phyloP scores from a whole-genome alignment of 2,329 filamentous ascomycete genomes.

The Penicillium sp. region DNA sequence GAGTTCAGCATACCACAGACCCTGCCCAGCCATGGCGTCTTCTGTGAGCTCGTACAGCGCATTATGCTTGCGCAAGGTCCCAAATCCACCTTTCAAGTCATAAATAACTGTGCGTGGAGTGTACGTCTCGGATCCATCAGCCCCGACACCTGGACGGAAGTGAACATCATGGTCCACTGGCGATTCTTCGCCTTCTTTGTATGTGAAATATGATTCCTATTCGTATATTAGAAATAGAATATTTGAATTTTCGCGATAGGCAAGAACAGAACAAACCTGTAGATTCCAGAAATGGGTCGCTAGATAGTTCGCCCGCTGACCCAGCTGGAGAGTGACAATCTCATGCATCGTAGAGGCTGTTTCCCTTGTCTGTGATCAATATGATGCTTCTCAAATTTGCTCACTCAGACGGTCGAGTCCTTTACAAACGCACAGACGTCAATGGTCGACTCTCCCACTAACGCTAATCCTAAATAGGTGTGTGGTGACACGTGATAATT shows the following conservation, averaged over 20 bases:
- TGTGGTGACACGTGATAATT: slow-evolving; percentile 27
- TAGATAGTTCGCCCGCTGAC: slow-evolving; percentile 88
- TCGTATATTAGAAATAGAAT: slow-evolving; percentile 16
- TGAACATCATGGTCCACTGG: slow-evolving; percentile 82
- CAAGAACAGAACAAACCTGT: slow-evolving; percentile 66
- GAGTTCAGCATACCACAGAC: slow-evolving; percentile 49
- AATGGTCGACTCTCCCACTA: slow-evolving; percentile 7
- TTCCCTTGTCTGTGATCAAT: slow-evolving; percentile 6
- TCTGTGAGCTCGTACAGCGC: slow-evolving; percentile 72
- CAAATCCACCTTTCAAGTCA: slow-evolving; percentile 92
- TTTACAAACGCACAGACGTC: slow-evolving; percentile 24
- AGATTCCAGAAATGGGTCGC: slow-evolving; percentile 98
- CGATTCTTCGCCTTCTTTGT: slow-evolving; percentile 67
- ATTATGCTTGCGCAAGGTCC: slow-evolving; percentile 83
- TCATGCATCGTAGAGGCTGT: slow-evolving; percentile 72
- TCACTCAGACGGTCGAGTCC: background rate
- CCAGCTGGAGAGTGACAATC: slow-evolving; percentile 90
- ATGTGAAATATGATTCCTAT: slow-evolving; percentile 97
- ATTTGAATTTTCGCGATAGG: background rate
- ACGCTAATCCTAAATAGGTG: slow-evolving; percentile 12
- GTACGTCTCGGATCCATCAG: slow-evolving; percentile 86
- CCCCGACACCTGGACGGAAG: slow-evolving; percentile 80
- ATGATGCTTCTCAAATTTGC: slow-evolving; percentile 10
- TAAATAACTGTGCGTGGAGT: slow-evolving; percentile 91
- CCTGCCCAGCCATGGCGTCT: slow-evolving; percentile 40